phyloP scores from a whole-genome alignment of 768 basidiomycete species.

The Hemileccinum rubropunctum region DNA sequence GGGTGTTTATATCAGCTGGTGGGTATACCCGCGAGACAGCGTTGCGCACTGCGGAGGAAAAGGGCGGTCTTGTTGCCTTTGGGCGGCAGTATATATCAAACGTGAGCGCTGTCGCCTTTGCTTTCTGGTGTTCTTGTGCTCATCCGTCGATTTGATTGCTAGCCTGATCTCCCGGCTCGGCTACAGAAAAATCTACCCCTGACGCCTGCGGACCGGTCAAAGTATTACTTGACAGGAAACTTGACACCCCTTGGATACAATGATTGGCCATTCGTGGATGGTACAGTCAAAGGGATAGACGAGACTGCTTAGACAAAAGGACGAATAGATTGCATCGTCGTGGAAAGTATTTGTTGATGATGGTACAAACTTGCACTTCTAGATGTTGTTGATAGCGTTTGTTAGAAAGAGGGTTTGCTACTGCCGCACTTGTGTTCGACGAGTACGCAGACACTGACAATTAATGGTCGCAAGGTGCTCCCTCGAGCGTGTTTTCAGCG shows the following conservation, averaged over 20 bases:
- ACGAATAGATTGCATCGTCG: no score
- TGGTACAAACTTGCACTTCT: no score
- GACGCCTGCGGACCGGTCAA: conserved; percentile 14
- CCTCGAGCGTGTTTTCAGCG: no score
- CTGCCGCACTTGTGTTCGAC: no score
- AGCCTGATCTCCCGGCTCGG: conserved; percentile 32
- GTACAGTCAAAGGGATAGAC: not conserved
- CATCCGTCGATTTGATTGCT: not conserved
- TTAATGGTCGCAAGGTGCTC: no score
- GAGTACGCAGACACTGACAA: no score
- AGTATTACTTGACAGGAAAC: conserved; percentile 26
- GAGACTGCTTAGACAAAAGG: no score
- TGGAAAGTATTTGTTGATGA: no score
- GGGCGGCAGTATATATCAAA: conserved; percentile 17
- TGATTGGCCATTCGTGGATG: conserved; percentile 24
- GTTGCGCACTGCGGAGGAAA: not conserved
- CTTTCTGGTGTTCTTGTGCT: not conserved
- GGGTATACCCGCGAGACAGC: conserved; percentile 1
- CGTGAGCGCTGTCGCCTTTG: not conserved
- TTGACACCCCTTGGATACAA: conserved; percentile 25
- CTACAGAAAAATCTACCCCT: conserved; percentile 19
- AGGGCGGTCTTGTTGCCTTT: conserved; percentile 23
- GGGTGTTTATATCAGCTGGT: not conserved
- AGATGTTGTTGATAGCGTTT: no score
- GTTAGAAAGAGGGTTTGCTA: no score